phyloP scores from a whole-genome alignment of 495 filamentous ascomycete species.

The Diplogelasinospora grovesii region DNA sequence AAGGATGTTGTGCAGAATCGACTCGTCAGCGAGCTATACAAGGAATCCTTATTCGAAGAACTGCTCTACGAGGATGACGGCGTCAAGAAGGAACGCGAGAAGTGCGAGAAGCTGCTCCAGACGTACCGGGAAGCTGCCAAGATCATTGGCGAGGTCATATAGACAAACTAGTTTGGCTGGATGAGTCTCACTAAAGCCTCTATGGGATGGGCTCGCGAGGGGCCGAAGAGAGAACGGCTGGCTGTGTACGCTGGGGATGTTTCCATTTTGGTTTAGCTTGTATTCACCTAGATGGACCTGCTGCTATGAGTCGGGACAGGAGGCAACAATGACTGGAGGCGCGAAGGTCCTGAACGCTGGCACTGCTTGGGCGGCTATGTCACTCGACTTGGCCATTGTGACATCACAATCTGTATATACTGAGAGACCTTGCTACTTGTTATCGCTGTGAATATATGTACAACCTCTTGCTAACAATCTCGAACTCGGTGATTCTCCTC shows the following conservation, averaged over 20 bases:
- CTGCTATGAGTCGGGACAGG: background rate
- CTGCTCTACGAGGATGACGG: slow-evolving; percentile 94
- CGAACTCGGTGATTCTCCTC: no score
- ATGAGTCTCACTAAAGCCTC: background rate
- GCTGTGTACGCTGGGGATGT: slow-evolving; percentile 2
- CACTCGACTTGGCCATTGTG: background rate
- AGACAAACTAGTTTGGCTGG: slow-evolving; percentile 16
- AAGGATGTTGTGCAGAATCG: slow-evolving; percentile 97
- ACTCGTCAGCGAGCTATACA: slow-evolving; percentile 91
- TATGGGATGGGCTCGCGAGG: no score
- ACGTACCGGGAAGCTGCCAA: slow-evolving; percentile 97
- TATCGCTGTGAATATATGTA: no score
- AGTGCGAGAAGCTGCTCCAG: slow-evolving; percentile 88
- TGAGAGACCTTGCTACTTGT: no score
- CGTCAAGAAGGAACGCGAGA: slow-evolving; percentile 94
- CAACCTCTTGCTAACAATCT: no score
- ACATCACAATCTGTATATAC: no score
- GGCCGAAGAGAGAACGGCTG: background rate
- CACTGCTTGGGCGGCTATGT: background rate
- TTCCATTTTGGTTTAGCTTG: background rate
- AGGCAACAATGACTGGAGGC: background rate
- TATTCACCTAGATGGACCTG: slow-evolving; percentile 1
- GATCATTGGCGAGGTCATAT: slow-evolving; percentile 94
- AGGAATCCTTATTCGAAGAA: slow-evolving; percentile 86
- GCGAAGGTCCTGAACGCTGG: background rate